Conservation (phyloP, 2,329 filamentous ascomycete genomes). For the Alternaria incomplexa region DNA sequence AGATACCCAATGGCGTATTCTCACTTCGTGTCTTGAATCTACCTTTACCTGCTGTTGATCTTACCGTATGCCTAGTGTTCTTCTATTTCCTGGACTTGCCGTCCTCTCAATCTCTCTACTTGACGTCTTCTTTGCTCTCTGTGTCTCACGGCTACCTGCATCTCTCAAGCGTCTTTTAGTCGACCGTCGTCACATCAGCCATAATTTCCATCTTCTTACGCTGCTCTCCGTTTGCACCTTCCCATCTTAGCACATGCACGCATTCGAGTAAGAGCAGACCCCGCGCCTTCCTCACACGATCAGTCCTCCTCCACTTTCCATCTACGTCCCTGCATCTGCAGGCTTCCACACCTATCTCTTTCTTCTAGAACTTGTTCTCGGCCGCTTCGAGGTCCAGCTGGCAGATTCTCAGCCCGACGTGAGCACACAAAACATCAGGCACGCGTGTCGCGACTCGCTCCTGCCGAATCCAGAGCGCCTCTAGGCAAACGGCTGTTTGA, state of each 20-base stretch:
- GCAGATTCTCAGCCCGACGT: not conserved
- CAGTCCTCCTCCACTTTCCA: not conserved
- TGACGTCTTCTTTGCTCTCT: not conserved
- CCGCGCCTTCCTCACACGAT: not conserved
- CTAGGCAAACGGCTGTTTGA: not conserved
- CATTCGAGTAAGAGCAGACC: not conserved
- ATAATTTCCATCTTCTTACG: not conserved
- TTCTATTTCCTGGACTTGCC: not conserved
- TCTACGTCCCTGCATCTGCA: not conserved
- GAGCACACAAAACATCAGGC: not conserved
- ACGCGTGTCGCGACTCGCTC: not conserved
- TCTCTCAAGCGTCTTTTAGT: not conserved
- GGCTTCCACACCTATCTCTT: not conserved
- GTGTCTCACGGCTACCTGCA: not conserved
- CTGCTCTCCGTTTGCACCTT: not conserved
- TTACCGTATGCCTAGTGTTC: not conserved
- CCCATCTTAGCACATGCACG: not conserved
- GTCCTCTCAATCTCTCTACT: not conserved
- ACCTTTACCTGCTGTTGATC: conserved; percentile 1
- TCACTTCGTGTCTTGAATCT: not conserved
- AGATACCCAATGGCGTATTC: conserved; percentile 4
- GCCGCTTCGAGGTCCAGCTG: not conserved
- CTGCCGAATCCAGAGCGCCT: not conserved
- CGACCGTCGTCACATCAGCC: not conserved
- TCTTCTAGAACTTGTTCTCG: not conserved